These are phyloP conservation scores for Theileria orientalis DNA, from an alignment of 169 alveolate genomes.

Conservation along the genomic window DNA sequence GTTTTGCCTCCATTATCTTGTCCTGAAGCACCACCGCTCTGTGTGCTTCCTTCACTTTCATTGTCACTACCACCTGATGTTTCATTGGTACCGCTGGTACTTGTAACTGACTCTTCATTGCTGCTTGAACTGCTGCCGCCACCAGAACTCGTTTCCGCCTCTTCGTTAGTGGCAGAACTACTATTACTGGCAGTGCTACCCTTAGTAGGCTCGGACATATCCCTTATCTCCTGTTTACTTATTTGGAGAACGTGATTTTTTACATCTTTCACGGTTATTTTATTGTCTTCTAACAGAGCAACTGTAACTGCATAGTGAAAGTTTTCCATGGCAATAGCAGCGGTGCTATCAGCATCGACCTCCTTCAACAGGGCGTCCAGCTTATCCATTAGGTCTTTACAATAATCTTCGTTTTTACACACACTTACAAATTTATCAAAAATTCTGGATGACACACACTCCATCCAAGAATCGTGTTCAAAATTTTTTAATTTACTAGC, in stretches of 20 bases:
- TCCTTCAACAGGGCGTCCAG: constrained; percentile 11
- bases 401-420: constrained; percentile 43
- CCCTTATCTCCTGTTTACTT: constrained; percentile 34
- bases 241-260: constrained; percentile 36
- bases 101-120: too few species aligned
- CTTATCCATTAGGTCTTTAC: constrained; percentile 39
- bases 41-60: too few species aligned
- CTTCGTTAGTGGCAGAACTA: too few species aligned
- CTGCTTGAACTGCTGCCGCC: too few species aligned
- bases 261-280: constrained; percentile 31
- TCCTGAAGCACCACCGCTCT: too few species aligned
- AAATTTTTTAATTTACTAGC: constrained; percentile 41
- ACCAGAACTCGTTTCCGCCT: too few species aligned
- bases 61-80: too few species aligned
- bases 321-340: constrained; percentile 56
- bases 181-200: too few species aligned
- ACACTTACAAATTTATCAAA: constrained; percentile 13
- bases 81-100: too few species aligned
- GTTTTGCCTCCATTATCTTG: too few species aligned
- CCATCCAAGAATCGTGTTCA: constrained; percentile 60
- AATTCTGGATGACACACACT: constrained; percentile 62
- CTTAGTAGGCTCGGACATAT: constrained; percentile 14
- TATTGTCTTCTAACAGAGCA: constrained; percentile 36
- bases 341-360: constrained; percentile 56
- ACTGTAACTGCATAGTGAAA: constrained; percentile 45